phyloP scores from a whole-genome alignment of 306 rosid genomes.

The Casuarina equisetifolia region DNA sequence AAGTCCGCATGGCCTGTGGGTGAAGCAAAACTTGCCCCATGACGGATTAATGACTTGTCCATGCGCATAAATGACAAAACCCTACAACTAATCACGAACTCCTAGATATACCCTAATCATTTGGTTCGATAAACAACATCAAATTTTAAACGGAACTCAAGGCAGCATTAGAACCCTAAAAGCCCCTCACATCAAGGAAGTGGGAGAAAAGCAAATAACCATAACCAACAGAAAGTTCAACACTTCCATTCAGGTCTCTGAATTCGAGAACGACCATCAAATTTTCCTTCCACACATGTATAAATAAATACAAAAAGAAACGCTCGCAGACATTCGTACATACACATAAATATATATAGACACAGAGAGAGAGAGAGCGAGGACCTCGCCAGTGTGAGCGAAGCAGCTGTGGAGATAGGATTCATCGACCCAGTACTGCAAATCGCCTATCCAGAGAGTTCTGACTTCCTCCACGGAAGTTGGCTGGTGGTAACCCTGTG shows the following conservation, averaged over 20 bases:
- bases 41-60: neutral
- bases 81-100: neutral
- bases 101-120: neutral
- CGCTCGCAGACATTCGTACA: neutral
- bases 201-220: neutral
- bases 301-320: neutral
- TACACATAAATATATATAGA: fast-evolving
- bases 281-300: neutral
- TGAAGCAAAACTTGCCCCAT: neutral
- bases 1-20: neutral
- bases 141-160: neutral
- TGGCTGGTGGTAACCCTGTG: constrained; percentile 51
- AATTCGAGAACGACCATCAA: neutral
- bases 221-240: neutral
- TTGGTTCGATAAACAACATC: neutral
- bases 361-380: constrained; percentile 13
- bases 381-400: constrained; percentile 83
- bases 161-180: neutral
- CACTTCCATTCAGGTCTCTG: neutral
- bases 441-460: constrained; percentile 92
- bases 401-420: constrained; percentile 67
- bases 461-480: constrained; percentile 67
- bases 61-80: neutral
- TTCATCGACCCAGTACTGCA: constrained; percentile 93
- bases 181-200: neutral